Evolutionary conservation across 305 asterid genomes (phyloP).

Genomic region (Solanum chacoense): DNA sequence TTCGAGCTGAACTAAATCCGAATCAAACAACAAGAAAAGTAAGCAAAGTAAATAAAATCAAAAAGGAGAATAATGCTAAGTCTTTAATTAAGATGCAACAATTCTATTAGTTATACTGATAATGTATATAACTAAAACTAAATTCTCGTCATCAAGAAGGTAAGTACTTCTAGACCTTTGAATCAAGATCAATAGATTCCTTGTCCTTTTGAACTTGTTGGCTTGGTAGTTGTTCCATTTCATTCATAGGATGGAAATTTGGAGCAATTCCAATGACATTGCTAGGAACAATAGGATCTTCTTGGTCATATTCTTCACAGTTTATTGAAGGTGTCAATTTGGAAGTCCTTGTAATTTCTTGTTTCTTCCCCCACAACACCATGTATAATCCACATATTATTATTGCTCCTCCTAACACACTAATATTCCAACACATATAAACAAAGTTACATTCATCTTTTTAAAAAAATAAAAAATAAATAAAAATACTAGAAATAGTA

Average conservation of each 20-base stretch:
- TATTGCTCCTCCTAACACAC: slow-evolving; percentile 35
- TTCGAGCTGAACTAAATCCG: not conserved
- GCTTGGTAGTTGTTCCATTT: not conserved
- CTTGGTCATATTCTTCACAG: not conserved
- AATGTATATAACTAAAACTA: not conserved
- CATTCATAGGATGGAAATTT: not conserved
- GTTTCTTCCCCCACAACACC: slow-evolving; percentile 62
- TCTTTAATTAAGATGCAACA: not conserved
- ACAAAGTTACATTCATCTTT: not conserved
- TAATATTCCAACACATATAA: not conserved
- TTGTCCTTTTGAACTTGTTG: not conserved
- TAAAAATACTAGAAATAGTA: not conserved
- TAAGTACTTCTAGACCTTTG: not conserved
- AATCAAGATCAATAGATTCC: not conserved
- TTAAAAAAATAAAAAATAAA: no score
- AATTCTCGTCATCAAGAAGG: not conserved
- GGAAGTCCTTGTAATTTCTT: slow-evolving; percentile 30
- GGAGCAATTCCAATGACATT: slow-evolving; percentile 1
- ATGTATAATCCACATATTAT: slow-evolving; percentile 43
- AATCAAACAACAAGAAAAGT: not conserved
- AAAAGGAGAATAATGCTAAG: not conserved
- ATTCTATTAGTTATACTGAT: not conserved
- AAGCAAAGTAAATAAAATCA: not conserved
- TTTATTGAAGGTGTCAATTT: slow-evolving; percentile 22
- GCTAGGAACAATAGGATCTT: not conserved